These are phyloP conservation scores for Psilocybe cubensis DNA, from an alignment of 768 basidiomycete genomes.

Conservation along the genomic window DNA sequence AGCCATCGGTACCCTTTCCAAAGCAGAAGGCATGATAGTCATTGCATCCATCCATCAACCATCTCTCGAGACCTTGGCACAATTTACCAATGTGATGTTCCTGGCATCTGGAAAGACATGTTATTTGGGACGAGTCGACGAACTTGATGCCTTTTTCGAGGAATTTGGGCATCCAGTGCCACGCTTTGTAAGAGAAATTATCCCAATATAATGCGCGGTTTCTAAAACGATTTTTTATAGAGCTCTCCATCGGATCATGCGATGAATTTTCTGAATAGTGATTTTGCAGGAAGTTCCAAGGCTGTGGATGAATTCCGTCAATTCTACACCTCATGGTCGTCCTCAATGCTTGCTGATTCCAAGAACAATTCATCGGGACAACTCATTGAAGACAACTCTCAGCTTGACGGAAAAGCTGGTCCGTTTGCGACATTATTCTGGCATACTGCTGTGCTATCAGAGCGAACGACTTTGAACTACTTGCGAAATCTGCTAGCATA, in stretches of 20 bases:
- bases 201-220: background rate
- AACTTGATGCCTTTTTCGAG: constrained; percentile 42
- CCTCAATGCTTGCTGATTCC: background rate
- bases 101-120: constrained; percentile 55
- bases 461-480: constrained; percentile 55
- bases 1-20: constrained; percentile 46
- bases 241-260: constrained; percentile 63
- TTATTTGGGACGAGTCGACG: constrained; percentile 45
- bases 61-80: constrained; percentile 57
- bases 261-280: constrained; percentile 57
- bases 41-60: constrained; percentile 75
- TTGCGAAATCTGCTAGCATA: constrained; percentile 58
- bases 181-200: constrained; percentile 33
- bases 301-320: constrained; percentile 32
- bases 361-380: constrained; percentile 5
- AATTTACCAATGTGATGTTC: constrained; percentile 63
- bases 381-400: constrained; percentile 5
- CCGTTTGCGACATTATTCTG: constrained; percentile 35
- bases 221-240: constrained; percentile 24
- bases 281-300: constrained; percentile 37
- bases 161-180: constrained; percentile 42
- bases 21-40: constrained; percentile 54
- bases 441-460: constrained; percentile 48
- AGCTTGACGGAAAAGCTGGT: constrained; percentile 30
- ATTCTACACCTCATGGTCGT: constrained; percentile 32